Evolutionary conservation across 495 filamentous ascomycete genomes (phyloP).

Genomic region (Hypoxylon subgilvum): DNA sequence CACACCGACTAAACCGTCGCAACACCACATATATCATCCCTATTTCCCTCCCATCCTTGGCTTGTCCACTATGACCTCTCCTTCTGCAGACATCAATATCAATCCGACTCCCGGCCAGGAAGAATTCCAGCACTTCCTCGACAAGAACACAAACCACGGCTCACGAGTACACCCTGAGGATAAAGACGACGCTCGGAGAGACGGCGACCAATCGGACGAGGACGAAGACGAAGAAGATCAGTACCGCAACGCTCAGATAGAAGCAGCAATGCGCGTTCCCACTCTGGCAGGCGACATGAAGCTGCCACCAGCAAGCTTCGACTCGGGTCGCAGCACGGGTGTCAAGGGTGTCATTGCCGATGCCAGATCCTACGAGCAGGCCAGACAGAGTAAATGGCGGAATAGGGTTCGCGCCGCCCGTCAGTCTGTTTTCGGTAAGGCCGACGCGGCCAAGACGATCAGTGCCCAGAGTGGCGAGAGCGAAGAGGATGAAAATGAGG

Average conservation of each 20-base stretch:
- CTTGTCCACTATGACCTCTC: slow-evolving; percentile 58
- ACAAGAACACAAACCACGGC: slow-evolving; percentile 56
- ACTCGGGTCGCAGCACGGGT: slow-evolving; percentile 78
- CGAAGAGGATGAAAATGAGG: slow-evolving; percentile 72
- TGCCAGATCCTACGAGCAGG: slow-evolving; percentile 85
- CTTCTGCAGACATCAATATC: slow-evolving; percentile 32
- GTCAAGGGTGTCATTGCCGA: slow-evolving; percentile 99
- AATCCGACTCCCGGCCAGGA: slow-evolving; percentile 72
- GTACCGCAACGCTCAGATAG: slow-evolving; percentile 63
- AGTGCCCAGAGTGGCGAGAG: slow-evolving; percentile 51
- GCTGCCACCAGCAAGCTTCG: slow-evolving; percentile 66
- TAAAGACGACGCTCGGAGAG: slow-evolving; percentile 56
- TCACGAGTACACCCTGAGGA: slow-evolving; percentile 60
- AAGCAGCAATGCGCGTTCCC: slow-evolving; percentile 64
- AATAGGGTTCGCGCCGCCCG: slow-evolving; percentile 52
- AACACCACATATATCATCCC: slow-evolving; percentile 38
- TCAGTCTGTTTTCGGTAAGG: slow-evolving; percentile 51
- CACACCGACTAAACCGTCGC: slow-evolving; percentile 16
- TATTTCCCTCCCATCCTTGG: slow-evolving; percentile 20
- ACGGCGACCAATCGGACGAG: slow-evolving; percentile 51
- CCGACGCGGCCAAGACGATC: slow-evolving; percentile 6
- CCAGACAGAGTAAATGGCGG: slow-evolving; percentile 69
- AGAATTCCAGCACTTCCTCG: slow-evolving; percentile 79
- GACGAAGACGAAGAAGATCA: slow-evolving; percentile 61
- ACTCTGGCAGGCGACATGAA: slow-evolving; percentile 64